These are phyloP conservation scores for Lasiosphaeria miniovina DNA, from an alignment of 495 filamentous ascomycete species.

Conservation along the genomic window DNA sequence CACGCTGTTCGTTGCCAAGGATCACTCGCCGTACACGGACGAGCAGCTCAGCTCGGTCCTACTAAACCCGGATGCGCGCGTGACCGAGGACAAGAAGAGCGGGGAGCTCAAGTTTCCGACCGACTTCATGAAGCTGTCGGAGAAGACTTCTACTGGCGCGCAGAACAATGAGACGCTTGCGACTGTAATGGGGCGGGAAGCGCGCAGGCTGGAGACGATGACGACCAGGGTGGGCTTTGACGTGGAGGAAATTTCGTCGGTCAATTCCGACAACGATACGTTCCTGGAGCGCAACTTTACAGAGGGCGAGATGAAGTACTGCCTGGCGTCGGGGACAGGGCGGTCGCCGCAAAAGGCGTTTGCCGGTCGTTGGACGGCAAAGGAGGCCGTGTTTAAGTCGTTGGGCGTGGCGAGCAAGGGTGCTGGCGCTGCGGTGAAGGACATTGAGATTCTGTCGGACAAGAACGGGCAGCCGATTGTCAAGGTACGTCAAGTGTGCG, in stretches of 20 bases:
- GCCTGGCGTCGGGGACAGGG: slow-evolving; percentile 61
- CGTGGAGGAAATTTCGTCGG: slow-evolving; percentile 76
- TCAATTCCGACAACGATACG: slow-evolving; percentile 89
- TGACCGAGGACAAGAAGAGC: slow-evolving; percentile 78
- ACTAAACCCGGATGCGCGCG: slow-evolving; percentile 91
- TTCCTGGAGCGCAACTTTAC: slow-evolving; percentile 97
- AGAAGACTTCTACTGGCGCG: slow-evolving; percentile 33
- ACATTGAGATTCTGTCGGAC: slow-evolving; percentile 87
- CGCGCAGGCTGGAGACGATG: slow-evolving; percentile 61
- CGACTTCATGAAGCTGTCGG: slow-evolving; percentile 55
- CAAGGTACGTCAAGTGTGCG: slow-evolving; percentile 58
- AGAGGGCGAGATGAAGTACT: slow-evolving; percentile 74
- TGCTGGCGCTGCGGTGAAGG: slow-evolving; percentile 83
- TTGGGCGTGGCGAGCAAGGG: slow-evolving; percentile 85
- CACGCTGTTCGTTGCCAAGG: slow-evolving; percentile 94
- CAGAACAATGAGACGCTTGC: slow-evolving; percentile 63
- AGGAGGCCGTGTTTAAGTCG: slow-evolving; percentile 98
- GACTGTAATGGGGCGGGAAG: slow-evolving; percentile 53
- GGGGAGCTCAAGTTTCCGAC: slow-evolving; percentile 68
- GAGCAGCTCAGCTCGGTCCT: slow-evolving; percentile 83
- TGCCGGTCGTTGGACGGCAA: slow-evolving; percentile 91
- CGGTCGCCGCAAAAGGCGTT: slow-evolving; percentile 74
- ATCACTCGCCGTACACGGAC: slow-evolving; percentile 81
- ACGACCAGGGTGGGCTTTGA: slow-evolving; percentile 91
- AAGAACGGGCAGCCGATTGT: slow-evolving; percentile 79